These are phyloP conservation scores for Fusarium annulatum DNA, from an alignment of 2,329 filamentous ascomycete species.

Conservation along the genomic window DNA sequence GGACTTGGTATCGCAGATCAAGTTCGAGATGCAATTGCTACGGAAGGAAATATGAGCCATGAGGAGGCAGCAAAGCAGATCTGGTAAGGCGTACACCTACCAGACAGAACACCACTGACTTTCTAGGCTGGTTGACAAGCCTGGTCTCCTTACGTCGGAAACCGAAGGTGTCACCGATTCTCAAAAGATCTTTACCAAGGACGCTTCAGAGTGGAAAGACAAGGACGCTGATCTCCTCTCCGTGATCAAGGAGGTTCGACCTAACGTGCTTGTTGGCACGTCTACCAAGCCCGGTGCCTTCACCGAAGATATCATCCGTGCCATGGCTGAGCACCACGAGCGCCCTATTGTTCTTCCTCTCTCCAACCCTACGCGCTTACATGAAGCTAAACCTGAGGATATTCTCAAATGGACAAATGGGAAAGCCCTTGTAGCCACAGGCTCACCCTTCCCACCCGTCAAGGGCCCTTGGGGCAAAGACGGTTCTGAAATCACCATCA, in stretches of 20 bases:
- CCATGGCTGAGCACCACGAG: slow-evolving; percentile 79
- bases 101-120: background rate
- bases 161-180: slow-evolving; percentile 69
- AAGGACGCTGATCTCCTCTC: slow-evolving; percentile 69
- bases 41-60: slow-evolving; percentile 72
- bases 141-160: slow-evolving; percentile 76
- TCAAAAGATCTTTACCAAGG: slow-evolving; percentile 74
- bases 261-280: slow-evolving; percentile 85
- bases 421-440: slow-evolving; percentile 82
- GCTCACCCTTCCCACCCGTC: slow-evolving; percentile 83
- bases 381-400: slow-evolving; percentile 83
- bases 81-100: slow-evolving; percentile 63
- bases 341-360: slow-evolving; percentile 84
- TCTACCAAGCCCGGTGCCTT: slow-evolving; percentile 83
- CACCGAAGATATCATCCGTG: slow-evolving; percentile 76
- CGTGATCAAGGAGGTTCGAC: slow-evolving; percentile 76
- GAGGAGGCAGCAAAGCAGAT: slow-evolving; percentile 84
- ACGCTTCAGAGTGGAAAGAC: slow-evolving; percentile 71
- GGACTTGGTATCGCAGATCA: slow-evolving; percentile 90
- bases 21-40: slow-evolving; percentile 80
- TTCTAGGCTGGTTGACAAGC: slow-evolving; percentile 82
- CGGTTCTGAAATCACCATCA: slow-evolving; percentile 57
- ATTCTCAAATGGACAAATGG: slow-evolving; percentile 83
- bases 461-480: slow-evolving; percentile 65
- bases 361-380: slow-evolving; percentile 85